These are phyloP conservation scores for Hordeum pubiflorum DNA, from an alignment of 202 grass and related monocot genomes.

Conservation along the genomic window DNA sequence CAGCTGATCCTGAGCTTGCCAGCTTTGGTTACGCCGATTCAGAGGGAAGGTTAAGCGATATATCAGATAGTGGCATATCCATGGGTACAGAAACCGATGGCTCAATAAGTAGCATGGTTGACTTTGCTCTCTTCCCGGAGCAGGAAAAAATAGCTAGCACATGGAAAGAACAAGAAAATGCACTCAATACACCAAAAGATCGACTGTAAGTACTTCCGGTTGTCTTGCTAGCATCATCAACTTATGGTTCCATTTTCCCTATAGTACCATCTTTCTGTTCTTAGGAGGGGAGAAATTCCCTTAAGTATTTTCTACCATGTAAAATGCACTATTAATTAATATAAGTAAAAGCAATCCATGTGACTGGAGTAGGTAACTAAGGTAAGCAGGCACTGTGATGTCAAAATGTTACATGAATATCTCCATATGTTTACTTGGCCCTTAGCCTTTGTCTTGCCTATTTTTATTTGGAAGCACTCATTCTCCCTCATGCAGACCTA, in stretches of 20 bases:
- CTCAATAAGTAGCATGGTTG: slow-evolving; percentile 48
- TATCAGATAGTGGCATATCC: slow-evolving; percentile 71
- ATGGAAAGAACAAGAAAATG: slow-evolving; percentile 27
- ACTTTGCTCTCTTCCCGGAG: slow-evolving; percentile 43
- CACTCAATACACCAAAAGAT: slow-evolving; percentile 34
- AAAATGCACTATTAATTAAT: background rate
- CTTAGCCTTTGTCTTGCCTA: background rate
- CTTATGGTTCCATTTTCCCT: background rate
- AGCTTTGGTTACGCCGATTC: slow-evolving; percentile 48
- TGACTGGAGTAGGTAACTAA: background rate
- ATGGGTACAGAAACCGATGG: slow-evolving; percentile 80
- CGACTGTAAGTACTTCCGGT: slow-evolving; percentile 45
- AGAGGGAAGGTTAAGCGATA: slow-evolving; percentile 75
- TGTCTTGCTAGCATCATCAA: background rate
- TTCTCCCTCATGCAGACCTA: slow-evolving; percentile 35
- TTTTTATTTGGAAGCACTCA: slow-evolving; percentile 8
- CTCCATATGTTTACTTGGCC: background rate
- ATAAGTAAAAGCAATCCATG: background rate
- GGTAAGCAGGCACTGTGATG: background rate
- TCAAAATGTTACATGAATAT: background rate
- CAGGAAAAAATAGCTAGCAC: slow-evolving; percentile 33
- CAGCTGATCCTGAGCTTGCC: slow-evolving; percentile 36
- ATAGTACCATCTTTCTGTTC: background rate
- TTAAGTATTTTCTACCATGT: background rate
- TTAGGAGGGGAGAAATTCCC: background rate